Conservation (phyloP, 116 monocot genomes). For the Dioscorea cayenensis region DNA sequence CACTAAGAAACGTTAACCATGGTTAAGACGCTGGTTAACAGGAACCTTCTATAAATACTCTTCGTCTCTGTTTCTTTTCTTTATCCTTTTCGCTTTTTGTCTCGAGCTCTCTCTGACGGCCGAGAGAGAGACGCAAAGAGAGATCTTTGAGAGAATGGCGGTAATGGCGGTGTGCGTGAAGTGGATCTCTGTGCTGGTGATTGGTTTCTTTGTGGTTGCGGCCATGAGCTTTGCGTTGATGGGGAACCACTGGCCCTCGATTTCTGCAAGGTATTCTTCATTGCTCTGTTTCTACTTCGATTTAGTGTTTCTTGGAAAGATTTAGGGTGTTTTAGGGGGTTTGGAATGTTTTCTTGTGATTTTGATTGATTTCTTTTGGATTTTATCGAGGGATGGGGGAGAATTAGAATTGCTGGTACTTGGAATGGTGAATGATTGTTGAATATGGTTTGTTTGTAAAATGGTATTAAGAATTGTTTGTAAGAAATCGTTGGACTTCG, state of each 20-base stretch:
- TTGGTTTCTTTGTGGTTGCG: conserved; percentile 20
- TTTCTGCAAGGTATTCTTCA: conserved; percentile 19
- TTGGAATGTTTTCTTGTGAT: too few species aligned
- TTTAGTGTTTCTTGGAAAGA: background rate
- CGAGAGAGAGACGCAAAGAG: conserved; percentile 7
- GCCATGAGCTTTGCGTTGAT: conserved; percentile 28
- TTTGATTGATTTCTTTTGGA: too few species aligned
- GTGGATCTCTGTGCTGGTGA: conserved; percentile 12
- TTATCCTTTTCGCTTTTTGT: background rate
- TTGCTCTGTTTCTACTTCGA: background rate
- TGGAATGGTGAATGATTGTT: too few species aligned
- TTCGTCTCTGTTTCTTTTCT: conserved; percentile 4
- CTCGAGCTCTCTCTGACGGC: background rate
- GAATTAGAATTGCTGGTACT: too few species aligned
- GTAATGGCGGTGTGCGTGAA: conserved; percentile 30
- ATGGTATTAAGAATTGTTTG: too few species aligned
- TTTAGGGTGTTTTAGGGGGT: background rate
- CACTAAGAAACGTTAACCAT: conserved; percentile 4
- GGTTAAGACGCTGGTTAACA: conserved; percentile 5
- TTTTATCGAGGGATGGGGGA: too few species aligned
- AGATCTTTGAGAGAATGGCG: conserved; percentile 6
- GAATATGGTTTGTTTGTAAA: too few species aligned
- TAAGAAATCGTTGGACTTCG: background rate
- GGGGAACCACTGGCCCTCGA: conserved; percentile 4
- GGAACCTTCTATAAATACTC: conserved; percentile 26